phyloP scores from a whole-genome alignment of 2,329 filamentous ascomycete species.

The Escovopsis weberi region DNA sequence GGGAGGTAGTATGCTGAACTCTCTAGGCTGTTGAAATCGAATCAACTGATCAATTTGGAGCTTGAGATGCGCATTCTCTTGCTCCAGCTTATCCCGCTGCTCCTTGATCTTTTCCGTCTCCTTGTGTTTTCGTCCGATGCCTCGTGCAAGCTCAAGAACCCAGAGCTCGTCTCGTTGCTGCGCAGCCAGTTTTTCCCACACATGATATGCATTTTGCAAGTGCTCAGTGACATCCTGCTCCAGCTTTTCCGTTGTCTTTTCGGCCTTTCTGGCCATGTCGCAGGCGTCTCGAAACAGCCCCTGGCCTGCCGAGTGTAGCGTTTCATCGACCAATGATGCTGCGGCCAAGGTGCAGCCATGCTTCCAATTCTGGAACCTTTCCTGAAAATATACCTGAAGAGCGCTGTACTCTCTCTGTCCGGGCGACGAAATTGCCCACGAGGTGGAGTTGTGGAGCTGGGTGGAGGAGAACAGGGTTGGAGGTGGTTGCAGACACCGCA shows the following conservation, averaged over 20 bases:
- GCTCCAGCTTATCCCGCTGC: constrained; percentile 33
- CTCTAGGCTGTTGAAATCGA: constrained; percentile 42
- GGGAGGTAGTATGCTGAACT: constrained; percentile 40
- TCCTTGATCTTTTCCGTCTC: constrained; percentile 37
- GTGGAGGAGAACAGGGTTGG: constrained; percentile 70
- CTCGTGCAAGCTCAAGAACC: constrained; percentile 46
- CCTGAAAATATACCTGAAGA: constrained; percentile 49
- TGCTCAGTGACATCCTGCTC: constrained; percentile 61
- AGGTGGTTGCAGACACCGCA: constrained; percentile 67
- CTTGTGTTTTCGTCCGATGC: constrained; percentile 41
- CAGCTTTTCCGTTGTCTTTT: constrained; percentile 41
- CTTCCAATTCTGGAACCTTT: constrained; percentile 54
- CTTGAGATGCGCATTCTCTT: constrained; percentile 43
- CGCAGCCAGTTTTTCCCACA: constrained; percentile 54
- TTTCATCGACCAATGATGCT: constrained; percentile 34
- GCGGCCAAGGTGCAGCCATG: constrained; percentile 35
- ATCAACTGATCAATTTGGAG: constrained; percentile 45
- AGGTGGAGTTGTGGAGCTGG: constrained; percentile 61
- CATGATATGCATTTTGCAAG: constrained; percentile 58
- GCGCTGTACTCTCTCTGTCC: constrained; percentile 60
- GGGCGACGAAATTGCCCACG: constrained; percentile 70
- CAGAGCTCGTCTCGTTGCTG: constrained; percentile 45
- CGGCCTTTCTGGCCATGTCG: constrained; percentile 32
- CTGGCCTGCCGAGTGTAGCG: constrained; percentile 30
- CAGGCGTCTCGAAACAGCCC: constrained; percentile 27